phyloP scores from a whole-genome alignment of 352 stramenopile genomes.

The Phytophthora pistaciae region DNA sequence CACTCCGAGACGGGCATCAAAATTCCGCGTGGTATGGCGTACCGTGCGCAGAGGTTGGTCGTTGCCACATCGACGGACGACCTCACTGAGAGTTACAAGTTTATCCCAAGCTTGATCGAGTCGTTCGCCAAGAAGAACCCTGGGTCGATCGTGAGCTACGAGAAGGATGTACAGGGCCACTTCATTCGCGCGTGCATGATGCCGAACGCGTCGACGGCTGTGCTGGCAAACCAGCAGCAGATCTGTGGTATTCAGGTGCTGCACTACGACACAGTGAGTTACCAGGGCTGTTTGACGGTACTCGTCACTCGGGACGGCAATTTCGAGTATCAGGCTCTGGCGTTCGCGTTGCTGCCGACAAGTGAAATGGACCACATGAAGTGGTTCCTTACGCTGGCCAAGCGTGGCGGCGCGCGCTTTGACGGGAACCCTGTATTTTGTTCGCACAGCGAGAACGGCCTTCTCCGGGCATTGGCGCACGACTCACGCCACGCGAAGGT shows the following conservation, averaged over 20 bases:
- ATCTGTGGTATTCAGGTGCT: conserved; percentile 79
- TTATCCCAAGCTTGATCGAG: conserved; percentile 77
- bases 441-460: conserved; percentile 63
- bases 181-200: conserved; percentile 82
- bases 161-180: conserved; percentile 66
- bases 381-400: conserved; percentile 75
- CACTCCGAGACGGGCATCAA: conserved; percentile 72
- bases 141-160: conserved; percentile 64
- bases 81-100: conserved; percentile 85
- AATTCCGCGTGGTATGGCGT: conserved; percentile 76
- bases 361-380: conserved; percentile 76
- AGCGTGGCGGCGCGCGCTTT: conserved; percentile 57
- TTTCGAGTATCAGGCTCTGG: conserved; percentile 70
- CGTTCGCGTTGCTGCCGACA: conserved; percentile 73
- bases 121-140: conserved; percentile 82
- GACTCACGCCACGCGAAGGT: conserved; percentile 66
- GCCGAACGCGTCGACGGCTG: conserved; percentile 58
- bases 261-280: conserved; percentile 76
- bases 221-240: conserved; percentile 67
- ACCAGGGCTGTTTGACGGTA: conserved; percentile 67
- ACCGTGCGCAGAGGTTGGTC: conserved; percentile 72
- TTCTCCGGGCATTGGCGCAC: conserved; percentile 62
- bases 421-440: conserved; percentile 68
- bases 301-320: conserved; percentile 78
- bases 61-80: conserved; percentile 79